Evolutionary conservation across 106 monocot genomes (phyloP).

Genomic region (Platanthera guangdongensis): DNA sequence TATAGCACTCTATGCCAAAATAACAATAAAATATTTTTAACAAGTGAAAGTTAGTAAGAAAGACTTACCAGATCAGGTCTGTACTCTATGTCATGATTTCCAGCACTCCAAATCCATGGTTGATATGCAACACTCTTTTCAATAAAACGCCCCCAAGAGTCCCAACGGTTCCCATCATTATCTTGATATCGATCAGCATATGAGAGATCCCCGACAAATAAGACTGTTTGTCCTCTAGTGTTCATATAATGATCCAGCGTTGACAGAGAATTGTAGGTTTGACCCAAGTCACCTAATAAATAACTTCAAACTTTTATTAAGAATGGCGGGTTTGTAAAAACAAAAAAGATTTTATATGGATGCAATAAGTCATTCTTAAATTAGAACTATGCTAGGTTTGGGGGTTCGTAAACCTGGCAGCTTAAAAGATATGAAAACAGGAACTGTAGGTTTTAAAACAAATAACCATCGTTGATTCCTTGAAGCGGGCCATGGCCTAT

Average conservation of each 20-base stretch:
- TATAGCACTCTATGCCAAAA: too few relatives aligned
- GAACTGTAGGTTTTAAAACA: too few relatives aligned
- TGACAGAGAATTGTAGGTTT: slow-evolving; percentile 93
- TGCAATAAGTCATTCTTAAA: neutral
- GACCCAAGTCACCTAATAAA: slow-evolving; percentile 81
- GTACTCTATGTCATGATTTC: slow-evolving; percentile 98
- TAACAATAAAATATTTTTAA: too few relatives aligned
- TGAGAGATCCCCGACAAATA: slow-evolving; percentile 92
- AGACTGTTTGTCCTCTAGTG: slow-evolving; percentile 54
- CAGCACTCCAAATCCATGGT: slow-evolving; percentile 82
- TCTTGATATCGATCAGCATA: slow-evolving; percentile 83
- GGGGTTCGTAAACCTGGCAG: neutral
- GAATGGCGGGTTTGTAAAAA: neutral
- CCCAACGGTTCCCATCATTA: slow-evolving; percentile 85
- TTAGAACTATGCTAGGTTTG: neutral
- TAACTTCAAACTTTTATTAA: neutral
- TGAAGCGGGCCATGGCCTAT: too few relatives aligned
- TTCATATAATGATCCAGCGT: slow-evolving; percentile 89
- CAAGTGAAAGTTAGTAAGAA: neutral
- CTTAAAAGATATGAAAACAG: too few relatives aligned
- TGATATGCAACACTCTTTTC: slow-evolving; percentile 76
- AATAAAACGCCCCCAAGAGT: slow-evolving; percentile 77
- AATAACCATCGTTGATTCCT: too few relatives aligned
- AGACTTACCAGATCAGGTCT: slow-evolving; percentile 68
- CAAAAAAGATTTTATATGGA: neutral